A percentile compares a stretch with the other conserved stretches of the same genome.
These are phyloP conservation scores for Candida lessepsii DNA, from an alignment of 805 yeast species.

Conservation along the genomic window DNA sequence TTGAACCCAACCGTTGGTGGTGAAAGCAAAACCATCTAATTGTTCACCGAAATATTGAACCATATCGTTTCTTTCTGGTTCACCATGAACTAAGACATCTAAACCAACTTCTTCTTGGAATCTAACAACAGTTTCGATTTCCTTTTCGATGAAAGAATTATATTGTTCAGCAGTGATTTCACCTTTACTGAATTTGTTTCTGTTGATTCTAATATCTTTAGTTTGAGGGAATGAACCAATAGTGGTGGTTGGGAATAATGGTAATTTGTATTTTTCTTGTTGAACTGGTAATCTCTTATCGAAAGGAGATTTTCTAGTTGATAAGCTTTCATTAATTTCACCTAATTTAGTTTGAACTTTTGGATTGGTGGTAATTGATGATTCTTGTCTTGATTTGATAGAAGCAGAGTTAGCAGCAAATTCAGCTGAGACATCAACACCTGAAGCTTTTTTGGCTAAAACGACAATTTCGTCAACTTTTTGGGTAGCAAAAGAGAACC, in stretches of 20 bases:
- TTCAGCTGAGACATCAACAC: constrained; percentile 72
- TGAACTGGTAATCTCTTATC: constrained; percentile 84
- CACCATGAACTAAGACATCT: constrained; percentile 99
- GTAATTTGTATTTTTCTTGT: constrained; percentile 84
- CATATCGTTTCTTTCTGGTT: constrained; percentile 99
- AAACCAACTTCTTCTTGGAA: constrained; percentile 99
- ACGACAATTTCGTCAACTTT: constrained; percentile 88
- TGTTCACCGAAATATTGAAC: constrained; percentile 99
- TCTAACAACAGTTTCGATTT: constrained; percentile 91
- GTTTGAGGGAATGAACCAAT: constrained; percentile 99
- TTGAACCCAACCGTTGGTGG: constrained; percentile 99
- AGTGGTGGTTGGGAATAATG: constrained; percentile 99
- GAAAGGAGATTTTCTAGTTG: constrained; percentile 86
- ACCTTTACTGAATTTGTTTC: constrained; percentile 98
- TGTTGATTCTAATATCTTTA: constrained; percentile 96
- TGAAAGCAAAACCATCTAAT: constrained; percentile 97
- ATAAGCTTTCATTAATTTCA: constrained; percentile 68
- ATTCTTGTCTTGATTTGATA: constrained; percentile 79
- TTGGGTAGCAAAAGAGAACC: constrained; percentile 99
- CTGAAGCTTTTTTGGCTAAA: constrained; percentile 83
- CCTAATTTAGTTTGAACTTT: constrained; percentile 86
- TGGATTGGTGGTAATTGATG: constrained; percentile 87
- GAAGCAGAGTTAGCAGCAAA: constrained; percentile 86
- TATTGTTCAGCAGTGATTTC: constrained; percentile 91
- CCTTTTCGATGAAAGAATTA: constrained; percentile 94